Conservation (phyloP, 768 basidiomycete genomes). For the Suillus decipiens region DNA sequence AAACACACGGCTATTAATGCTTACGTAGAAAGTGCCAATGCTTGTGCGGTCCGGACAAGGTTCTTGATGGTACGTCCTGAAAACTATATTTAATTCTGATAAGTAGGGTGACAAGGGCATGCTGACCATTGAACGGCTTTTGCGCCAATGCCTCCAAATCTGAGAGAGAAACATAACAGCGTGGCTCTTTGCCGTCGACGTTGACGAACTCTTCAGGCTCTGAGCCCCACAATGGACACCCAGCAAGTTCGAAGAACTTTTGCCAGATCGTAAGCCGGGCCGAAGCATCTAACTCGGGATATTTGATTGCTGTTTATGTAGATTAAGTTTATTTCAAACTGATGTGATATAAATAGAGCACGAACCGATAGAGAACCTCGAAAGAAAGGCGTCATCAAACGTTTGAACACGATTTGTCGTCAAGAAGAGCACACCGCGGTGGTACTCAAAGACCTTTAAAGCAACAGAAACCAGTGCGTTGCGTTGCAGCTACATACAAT, state of each 20-base stretch:
- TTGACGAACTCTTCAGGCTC: slow-evolving; percentile 7
- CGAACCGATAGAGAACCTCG: slow-evolving; percentile 58
- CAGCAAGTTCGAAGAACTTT: slow-evolving; percentile 28
- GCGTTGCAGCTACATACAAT: slow-evolving; percentile 40
- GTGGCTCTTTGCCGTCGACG: slow-evolving; percentile 11
- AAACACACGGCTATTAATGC: slow-evolving; percentile 1
- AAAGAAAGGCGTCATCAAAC: slow-evolving; percentile 71
- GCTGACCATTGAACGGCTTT: slow-evolving; percentile 31
- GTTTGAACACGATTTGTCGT: slow-evolving; percentile 39
- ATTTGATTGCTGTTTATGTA: slow-evolving; percentile 26
- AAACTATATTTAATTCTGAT: not conserved
- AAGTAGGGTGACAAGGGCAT: not conserved
- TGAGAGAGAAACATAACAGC: slow-evolving; percentile 8
- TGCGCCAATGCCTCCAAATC: slow-evolving; percentile 26
- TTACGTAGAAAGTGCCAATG: slow-evolving; percentile 26
- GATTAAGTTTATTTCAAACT: not conserved
- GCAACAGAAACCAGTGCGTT: slow-evolving; percentile 77
- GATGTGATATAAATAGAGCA: not conserved
- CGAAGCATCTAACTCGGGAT: slow-evolving; percentile 24
- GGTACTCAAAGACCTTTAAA: slow-evolving; percentile 60
- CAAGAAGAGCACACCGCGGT: slow-evolving; percentile 60
- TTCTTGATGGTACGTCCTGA: slow-evolving; percentile 34
- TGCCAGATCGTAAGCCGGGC: slow-evolving; percentile 25
- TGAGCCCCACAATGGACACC: slow-evolving; percentile 11
- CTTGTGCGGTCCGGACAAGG: slow-evolving; percentile 33